Percentiles rank a stretch among this genome's conserved stretches.
phyloP scores from a whole-genome alignment of 345 rosid genomes.

The Adansonia digitata region DNA sequence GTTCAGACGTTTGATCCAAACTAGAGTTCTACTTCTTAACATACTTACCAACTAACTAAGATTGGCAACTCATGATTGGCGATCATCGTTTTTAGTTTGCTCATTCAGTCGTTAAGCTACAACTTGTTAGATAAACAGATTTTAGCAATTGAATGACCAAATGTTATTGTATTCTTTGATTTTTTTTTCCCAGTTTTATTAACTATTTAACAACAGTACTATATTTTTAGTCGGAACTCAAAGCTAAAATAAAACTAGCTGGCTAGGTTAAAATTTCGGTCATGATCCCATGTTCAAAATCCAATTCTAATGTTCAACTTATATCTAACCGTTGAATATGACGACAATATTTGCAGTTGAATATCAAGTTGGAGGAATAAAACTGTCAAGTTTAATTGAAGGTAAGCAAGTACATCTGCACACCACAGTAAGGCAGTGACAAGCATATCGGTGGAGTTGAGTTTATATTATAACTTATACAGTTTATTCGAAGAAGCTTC shows the following conservation, averaged over 20 bases:
- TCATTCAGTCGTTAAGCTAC: neutral
- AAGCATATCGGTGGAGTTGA: too few species aligned
- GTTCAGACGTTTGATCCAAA: constrained; percentile 63
- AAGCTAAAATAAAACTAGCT: neutral
- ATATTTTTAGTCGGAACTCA: too few species aligned
- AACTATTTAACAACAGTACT: neutral
- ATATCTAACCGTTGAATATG: neutral
- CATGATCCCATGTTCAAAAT: neutral
- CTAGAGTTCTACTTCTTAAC: constrained; percentile 77
- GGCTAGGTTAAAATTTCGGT: neutral
- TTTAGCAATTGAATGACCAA: neutral
- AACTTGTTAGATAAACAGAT: neutral
- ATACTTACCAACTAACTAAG: constrained; percentile 42
- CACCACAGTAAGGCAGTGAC: too few species aligned
- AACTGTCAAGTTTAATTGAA: too few species aligned
- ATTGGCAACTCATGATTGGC: neutral
- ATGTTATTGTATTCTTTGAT: neutral
- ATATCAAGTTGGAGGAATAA: too few species aligned
- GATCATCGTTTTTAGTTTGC: neutral
- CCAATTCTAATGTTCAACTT: neutral
- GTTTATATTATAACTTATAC: too few species aligned
- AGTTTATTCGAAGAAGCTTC: too few species aligned
- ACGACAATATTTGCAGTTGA: too few species aligned
- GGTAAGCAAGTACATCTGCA: too few species aligned
- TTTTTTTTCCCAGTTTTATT: neutral